Conservation (phyloP, 2,329 filamentous ascomycete species). For the Plenodomus tracheiphilus region DNA sequence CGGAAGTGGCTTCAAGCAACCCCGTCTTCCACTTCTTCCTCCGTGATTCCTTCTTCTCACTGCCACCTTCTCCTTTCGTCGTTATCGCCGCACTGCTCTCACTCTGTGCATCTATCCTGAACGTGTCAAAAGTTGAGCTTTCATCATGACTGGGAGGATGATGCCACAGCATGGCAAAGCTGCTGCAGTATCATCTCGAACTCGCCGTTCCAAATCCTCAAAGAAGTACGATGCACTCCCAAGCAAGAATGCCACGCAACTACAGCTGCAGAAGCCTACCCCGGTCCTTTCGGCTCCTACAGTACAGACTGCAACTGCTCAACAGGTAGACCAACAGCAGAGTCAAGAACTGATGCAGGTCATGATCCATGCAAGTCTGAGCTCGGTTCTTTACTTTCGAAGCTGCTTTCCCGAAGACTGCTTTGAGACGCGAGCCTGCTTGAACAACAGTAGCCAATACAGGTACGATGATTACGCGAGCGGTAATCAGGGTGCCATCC, state of each 20-base stretch:
- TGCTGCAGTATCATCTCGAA: background rate
- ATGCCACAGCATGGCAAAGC: no score
- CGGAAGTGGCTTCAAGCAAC: no score
- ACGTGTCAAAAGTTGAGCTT: no score
- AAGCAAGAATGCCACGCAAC: background rate
- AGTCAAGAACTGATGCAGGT: constrained; percentile 3
- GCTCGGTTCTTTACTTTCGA: background rate
- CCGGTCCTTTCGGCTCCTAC: no score
- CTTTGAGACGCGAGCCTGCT: background rate
- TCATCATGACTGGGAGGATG: no score
- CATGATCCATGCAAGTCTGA: constrained; percentile 2
- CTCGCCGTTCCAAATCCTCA: background rate
- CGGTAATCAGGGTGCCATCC: background rate
- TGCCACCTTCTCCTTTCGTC: no score
- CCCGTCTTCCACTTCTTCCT: no score
- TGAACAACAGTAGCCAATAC: background rate
- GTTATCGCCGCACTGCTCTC: no score
- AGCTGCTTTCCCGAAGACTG: constrained; percentile 1
- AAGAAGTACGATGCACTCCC: background rate
- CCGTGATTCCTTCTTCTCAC: no score
- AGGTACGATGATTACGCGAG: constrained; percentile 1
- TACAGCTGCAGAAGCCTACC: background rate
- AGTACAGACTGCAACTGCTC: background rate
- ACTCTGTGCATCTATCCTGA: no score
- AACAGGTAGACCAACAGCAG: background rate